Evolutionary conservation across 179 eudicot genomes (phyloP).

Genomic region (Spinacia oleracea): DNA sequence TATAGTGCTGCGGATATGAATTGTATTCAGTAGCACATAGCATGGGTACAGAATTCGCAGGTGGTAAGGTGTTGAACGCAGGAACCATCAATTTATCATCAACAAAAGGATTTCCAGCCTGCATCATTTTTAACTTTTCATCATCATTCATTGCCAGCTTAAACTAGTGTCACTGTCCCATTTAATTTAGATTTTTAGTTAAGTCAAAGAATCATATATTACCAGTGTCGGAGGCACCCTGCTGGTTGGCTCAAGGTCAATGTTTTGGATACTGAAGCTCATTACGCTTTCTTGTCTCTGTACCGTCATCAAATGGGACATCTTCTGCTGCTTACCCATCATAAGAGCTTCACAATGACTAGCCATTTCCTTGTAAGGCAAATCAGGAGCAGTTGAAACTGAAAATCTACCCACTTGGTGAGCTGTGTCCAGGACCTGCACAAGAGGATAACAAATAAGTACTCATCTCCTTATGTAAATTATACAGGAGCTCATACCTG

Average conservation of each 20-base stretch:
- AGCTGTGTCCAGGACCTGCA: constrained; percentile 80
- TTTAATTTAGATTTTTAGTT: too few species aligned
- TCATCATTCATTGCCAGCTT: too few species aligned
- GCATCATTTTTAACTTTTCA: constrained; percentile 28
- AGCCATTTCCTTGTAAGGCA: constrained; percentile 89
- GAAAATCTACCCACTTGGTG: constrained; percentile 86
- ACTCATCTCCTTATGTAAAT: too few species aligned
- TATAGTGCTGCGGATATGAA: constrained; percentile 51
- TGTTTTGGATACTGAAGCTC: constrained; percentile 25
- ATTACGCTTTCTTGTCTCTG: constrained; percentile 45
- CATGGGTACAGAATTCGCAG: constrained; percentile 28
- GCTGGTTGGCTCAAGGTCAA: constrained; percentile 35
- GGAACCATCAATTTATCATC: constrained; percentile 22
- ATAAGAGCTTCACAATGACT: constrained; percentile 83
- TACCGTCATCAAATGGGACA: constrained; percentile 60
- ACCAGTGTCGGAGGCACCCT: constrained; percentile 37
- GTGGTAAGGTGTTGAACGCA: constrained; percentile 19
- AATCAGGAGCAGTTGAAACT: constrained; percentile 66
- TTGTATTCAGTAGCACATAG: constrained; percentile 54
- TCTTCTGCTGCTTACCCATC: constrained; percentile 79
- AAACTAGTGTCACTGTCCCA: too few species aligned
- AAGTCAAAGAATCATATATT: not conserved
- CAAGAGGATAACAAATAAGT: too few species aligned
- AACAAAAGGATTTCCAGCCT: constrained; percentile 44
- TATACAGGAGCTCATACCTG: too few species aligned